Percentiles rank a stretch among this genome's conserved stretches.
Conservation (phyloP, 1,284 basidiomycete genomes). For the Leccinum subrobustum region DNA sequence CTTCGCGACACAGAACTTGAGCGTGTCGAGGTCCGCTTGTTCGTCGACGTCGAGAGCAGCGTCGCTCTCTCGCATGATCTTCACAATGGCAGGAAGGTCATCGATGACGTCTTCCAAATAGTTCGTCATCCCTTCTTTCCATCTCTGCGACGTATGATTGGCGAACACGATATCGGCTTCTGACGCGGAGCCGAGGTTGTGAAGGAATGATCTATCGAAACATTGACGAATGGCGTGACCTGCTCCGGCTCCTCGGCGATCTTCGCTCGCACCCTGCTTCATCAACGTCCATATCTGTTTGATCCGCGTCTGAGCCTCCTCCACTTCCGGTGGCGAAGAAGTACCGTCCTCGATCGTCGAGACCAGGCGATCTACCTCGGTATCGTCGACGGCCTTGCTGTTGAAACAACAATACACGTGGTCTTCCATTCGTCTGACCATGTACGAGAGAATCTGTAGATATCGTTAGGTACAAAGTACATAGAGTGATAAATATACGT, state of each 20-base stretch:
- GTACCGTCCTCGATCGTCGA: too few species aligned
- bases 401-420: neutral
- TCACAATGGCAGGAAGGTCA: neutral
- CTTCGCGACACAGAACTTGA: neutral
- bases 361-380: neutral
- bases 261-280: neutral
- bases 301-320: neutral
- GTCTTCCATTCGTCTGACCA: neutral
- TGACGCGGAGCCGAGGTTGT: neutral
- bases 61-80: neutral
- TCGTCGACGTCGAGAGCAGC: neutral
- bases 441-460: neutral
- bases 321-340: neutral
- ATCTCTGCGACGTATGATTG: neutral
- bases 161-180: neutral
- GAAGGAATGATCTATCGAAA: neutral
- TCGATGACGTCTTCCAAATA: neutral
- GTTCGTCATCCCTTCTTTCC: neutral
- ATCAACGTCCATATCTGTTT: neutral
- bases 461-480: neutral
- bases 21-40: neutral
- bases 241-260: neutral
- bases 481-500: neutral
- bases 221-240: neutral
- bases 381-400: neutral